A percentile compares a stretch with the other conserved stretches of the same genome.
Evolutionary conservation across 73 alveolate species (phyloP).

Genomic region (Paramecium pentaurelia): DNA sequence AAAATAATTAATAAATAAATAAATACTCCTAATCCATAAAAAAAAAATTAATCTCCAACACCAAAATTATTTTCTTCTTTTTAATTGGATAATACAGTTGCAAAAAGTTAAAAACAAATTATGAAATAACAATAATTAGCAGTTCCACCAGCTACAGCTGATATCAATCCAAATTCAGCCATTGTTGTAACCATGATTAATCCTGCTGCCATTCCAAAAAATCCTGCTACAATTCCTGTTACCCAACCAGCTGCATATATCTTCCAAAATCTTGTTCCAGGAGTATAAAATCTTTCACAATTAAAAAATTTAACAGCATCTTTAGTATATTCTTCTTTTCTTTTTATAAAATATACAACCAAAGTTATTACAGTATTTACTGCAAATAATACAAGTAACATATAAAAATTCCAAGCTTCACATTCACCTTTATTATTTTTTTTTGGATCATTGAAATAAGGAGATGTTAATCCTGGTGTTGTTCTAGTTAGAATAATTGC

Average conservation of each 20-base stretch:
- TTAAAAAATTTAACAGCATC: background rate
- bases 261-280: slow-evolving; percentile 12
- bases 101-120: background rate
- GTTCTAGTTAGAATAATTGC: background rate
- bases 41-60: slow-evolving; percentile 12
- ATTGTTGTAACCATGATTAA: background rate
- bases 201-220: slow-evolving; percentile 40
- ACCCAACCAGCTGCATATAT: background rate
- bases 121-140: slow-evolving; percentile 24
- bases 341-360: background rate
- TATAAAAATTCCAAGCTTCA: background rate
- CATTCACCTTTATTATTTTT: background rate
- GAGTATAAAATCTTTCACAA: slow-evolving; percentile 31
- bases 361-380: background rate
- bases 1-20: background rate
- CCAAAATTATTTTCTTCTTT: background rate
- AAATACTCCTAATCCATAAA: slow-evolving; percentile 1
- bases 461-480: background rate
- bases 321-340: slow-evolving; percentile 9
- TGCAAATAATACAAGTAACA: background rate
- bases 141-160: slow-evolving; percentile 36
- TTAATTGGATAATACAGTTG: background rate
- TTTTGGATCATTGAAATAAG: background rate
- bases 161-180: slow-evolving; percentile 36
- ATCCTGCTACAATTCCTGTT: slow-evolving; percentile 24